Conservation (phyloP, 805 yeast genomes). For the Candida jianshihensis region DNA sequence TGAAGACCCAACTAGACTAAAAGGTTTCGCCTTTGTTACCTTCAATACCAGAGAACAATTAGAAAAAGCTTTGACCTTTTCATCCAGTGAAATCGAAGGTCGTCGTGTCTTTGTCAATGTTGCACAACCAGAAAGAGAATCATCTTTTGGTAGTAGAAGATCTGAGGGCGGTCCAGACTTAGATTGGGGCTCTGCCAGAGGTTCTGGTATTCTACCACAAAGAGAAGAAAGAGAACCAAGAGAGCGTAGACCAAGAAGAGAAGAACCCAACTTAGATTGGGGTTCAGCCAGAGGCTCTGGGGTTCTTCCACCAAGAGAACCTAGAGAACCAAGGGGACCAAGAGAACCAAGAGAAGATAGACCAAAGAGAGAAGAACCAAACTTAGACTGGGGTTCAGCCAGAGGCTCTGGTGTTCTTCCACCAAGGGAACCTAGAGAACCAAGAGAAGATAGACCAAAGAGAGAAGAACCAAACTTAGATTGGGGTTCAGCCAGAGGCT, state of each 20-base stretch:
- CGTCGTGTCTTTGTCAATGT: slow-evolving; percentile 72
- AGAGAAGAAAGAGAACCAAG: slow-evolving; percentile 22
- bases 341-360: slow-evolving; percentile 19
- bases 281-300: slow-evolving; percentile 31
- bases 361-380: slow-evolving; percentile 31
- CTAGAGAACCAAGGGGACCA: slow-evolving; percentile 26
- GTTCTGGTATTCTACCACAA: slow-evolving; percentile 32
- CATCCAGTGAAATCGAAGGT: slow-evolving; percentile 64
- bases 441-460: slow-evolving; percentile 22
- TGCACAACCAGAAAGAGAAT: slow-evolving; percentile 57
- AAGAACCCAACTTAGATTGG: slow-evolving; percentile 60
- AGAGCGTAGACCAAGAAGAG: slow-evolving; percentile 32
- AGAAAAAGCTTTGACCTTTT: slow-evolving; percentile 61
- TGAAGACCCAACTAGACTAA: slow-evolving; percentile 55
- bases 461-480: slow-evolving; percentile 39
- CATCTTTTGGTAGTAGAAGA: slow-evolving; percentile 32
- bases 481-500: slow-evolving; percentile 40
- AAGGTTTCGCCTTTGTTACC: slow-evolving; percentile 86
- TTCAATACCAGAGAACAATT: slow-evolving; percentile 72
- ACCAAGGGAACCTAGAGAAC: slow-evolving; percentile 10
- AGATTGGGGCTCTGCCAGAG: slow-evolving; percentile 50
- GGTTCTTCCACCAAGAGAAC: slow-evolving; percentile 21
- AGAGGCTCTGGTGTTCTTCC: slow-evolving; percentile 26
- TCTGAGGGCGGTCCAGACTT: slow-evolving; percentile 30
- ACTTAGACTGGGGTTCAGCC: slow-evolving; percentile 41